A percentile compares a stretch with the other conserved stretches of the same genome.
Evolutionary conservation across 1,284 basidiomycete species (phyloP).

Genomic region (Tylopilus orsonianus): DNA sequence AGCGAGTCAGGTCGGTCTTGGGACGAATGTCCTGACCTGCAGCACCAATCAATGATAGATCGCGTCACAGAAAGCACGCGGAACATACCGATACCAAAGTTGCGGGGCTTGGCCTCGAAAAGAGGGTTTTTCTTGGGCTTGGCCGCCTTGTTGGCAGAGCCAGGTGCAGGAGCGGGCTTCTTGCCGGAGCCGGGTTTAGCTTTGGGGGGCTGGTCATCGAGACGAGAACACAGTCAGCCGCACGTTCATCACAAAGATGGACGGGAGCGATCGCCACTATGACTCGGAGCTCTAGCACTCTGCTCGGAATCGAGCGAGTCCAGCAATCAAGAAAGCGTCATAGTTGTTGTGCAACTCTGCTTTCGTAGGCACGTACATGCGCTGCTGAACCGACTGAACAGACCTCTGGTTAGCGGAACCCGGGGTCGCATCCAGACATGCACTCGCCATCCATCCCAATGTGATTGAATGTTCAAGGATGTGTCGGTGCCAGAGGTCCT

Average conservation of each 20-base stretch:
- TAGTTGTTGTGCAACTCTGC: conserved; percentile 25
- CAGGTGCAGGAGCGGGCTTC: conserved; percentile 78
- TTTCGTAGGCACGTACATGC: conserved; percentile 10
- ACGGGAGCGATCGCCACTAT: conserved; percentile 38
- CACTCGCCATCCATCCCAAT: conserved; percentile 31
- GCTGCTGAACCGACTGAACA: conserved; percentile 28
- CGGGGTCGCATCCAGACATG: conserved; percentile 14
- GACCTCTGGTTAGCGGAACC: conserved; percentile 3
- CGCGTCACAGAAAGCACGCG: not conserved
- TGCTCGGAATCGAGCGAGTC: conserved; percentile 26
- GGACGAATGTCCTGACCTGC: conserved; percentile 94
- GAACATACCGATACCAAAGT: conserved; percentile 91
- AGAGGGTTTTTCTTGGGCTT: conserved; percentile 93
- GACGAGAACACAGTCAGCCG: conserved; percentile 65
- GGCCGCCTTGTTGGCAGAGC: conserved; percentile 68
- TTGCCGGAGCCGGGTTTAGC: conserved; percentile 67
- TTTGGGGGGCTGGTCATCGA: conserved; percentile 88
- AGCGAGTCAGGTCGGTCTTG: conserved; percentile 90
- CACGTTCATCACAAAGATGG: conserved; percentile 30
- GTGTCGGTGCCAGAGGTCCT: conserved; percentile 22
- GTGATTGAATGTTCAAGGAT: conserved; percentile 13
- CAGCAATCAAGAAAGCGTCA: conserved; percentile 32
- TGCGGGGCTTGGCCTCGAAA: conserved; percentile 88
- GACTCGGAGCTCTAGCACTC: conserved; percentile 73
- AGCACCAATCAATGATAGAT: not conserved